Evolutionary conservation across 345 rosid genomes (phyloP).

Genomic region (Lepidium didymum): DNA sequence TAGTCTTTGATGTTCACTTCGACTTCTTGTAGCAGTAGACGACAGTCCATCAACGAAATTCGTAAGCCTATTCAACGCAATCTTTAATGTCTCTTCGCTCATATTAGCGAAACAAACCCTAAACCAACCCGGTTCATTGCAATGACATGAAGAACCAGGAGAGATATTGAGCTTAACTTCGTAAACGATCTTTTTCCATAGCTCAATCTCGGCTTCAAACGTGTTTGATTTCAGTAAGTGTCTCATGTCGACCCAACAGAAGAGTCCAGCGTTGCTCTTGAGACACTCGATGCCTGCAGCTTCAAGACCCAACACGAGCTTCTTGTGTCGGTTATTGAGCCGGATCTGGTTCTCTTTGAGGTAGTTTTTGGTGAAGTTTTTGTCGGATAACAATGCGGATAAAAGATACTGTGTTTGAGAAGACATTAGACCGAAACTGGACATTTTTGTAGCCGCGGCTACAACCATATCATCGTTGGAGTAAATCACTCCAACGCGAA

Average conservation of each 20-base stretch:
- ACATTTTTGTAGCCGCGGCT: conserved; percentile 76
- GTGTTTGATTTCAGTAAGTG: conserved; percentile 52
- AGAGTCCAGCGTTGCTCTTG: conserved; percentile 66
- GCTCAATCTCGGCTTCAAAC: conserved; percentile 70
- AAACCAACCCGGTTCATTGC: conserved; percentile 77
- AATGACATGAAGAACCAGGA: conserved; percentile 81
- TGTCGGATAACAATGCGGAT: conserved; percentile 57
- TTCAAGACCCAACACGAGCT: conserved; percentile 54
- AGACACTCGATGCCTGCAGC: conserved; percentile 50
- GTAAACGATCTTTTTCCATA: conserved; percentile 70
- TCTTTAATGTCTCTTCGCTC: conserved; percentile 52
- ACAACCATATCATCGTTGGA: conserved; percentile 65
- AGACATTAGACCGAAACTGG: conserved; percentile 77
- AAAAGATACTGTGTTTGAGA: conserved; percentile 75
- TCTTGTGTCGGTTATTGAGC: conserved; percentile 39
- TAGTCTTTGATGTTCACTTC: conserved; percentile 37
- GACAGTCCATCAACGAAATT: conserved; percentile 36
- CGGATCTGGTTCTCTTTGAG: conserved; percentile 49
- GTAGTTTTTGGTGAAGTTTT: conserved; percentile 51
- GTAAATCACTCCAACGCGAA: conserved; percentile 79
- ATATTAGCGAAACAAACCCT: conserved; percentile 68
- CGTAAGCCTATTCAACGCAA: conserved; percentile 51
- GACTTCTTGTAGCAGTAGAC: conserved; percentile 20
- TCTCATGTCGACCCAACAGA: conserved; percentile 81
- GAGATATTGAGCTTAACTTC: conserved; percentile 51